A percentile compares a stretch with the other conserved stretches of the same genome.
phyloP scores from a whole-genome alignment of 805 yeast genomes.

The Barnettozyma wickerhamii region DNA sequence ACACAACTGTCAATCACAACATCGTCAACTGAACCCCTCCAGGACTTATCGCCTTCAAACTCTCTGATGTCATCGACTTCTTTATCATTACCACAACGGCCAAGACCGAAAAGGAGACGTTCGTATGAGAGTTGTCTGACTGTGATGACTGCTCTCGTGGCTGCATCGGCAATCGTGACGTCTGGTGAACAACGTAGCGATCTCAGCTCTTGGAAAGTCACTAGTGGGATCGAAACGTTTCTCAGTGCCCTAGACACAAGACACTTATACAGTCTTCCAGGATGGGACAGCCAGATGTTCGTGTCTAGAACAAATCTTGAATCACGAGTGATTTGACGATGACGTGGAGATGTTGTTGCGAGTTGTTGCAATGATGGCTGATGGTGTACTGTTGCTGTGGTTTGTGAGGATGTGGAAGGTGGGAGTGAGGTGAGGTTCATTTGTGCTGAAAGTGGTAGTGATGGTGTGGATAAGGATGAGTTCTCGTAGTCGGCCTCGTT shows the following conservation, averaged over 20 bases:
- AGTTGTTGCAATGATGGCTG: constrained; percentile 28
- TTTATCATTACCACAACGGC: constrained; percentile 56
- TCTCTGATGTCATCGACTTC: constrained; percentile 69
- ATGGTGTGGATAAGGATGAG: constrained; percentile 13
- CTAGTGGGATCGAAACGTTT: constrained; percentile 57
- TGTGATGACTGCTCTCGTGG: constrained; percentile 74
- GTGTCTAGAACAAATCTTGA: constrained; percentile 69
- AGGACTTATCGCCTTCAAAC: constrained; percentile 65
- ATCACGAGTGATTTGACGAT: constrained; percentile 7
- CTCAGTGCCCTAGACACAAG: constrained; percentile 55
- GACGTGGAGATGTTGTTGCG: constrained; percentile 11
- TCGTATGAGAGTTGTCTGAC: constrained; percentile 61
- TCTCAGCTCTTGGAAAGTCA: constrained; percentile 74
- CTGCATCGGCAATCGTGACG: constrained; percentile 71
- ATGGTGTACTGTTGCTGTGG: constrained; percentile 11
- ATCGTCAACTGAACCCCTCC: constrained; percentile 73
- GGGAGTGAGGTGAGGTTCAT: constrained; percentile 10
- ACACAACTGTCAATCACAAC: constrained; percentile 45
- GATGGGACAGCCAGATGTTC: constrained; percentile 76
- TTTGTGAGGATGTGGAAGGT: constrained; percentile 5
- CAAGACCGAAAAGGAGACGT: constrained; percentile 33
- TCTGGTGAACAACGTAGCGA: constrained; percentile 68
- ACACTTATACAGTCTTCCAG: constrained; percentile 71
- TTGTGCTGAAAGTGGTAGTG: constrained; percentile 9
- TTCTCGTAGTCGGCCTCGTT: constrained; percentile 19